Conservation (phyloP, 163 green algal species). For the Volvox carteri region DNA sequence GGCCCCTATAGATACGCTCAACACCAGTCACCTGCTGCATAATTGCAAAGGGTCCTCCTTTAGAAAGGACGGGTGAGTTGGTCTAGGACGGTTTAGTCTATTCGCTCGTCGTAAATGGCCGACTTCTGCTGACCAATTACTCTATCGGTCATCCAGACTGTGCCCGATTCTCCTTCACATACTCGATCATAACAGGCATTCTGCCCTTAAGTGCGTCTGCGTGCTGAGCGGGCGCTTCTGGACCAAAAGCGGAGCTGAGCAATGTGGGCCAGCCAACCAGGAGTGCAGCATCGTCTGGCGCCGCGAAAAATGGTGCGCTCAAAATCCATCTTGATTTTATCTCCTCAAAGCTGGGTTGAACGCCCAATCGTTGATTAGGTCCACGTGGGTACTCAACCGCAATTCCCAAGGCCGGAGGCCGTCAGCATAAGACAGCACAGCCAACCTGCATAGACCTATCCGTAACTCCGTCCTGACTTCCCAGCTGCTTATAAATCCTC, state of each 20-base stretch:
- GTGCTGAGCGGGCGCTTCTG: background rate
- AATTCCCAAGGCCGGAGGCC: too few species aligned
- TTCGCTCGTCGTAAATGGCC: conserved; percentile 7
- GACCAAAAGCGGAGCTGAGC: background rate
- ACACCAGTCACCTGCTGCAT: background rate
- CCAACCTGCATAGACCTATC: too few species aligned
- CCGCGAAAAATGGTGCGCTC: conserved; percentile 24
- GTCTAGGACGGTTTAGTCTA: background rate
- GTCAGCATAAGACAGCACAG: too few species aligned
- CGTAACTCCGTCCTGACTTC: too few species aligned
- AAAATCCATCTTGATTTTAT: too few species aligned
- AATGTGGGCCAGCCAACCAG: conserved; percentile 42
- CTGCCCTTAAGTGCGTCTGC: background rate
- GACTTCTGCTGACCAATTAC: conserved; percentile 3
- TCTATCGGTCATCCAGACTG: background rate
- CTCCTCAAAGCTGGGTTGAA: too few species aligned
- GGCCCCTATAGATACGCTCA: background rate
- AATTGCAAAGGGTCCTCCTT: background rate
- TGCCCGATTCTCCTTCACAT: background rate
- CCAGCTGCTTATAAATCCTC: too few species aligned
- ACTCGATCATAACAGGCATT: background rate
- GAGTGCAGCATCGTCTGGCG: conserved; percentile 1
- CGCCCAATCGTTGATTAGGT: too few species aligned
- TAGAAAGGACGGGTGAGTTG: background rate
- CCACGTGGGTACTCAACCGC: too few species aligned